Base-by-base conservation (phyloP, 2,329 filamentous ascomycete species). In the Byssochlamys sp. region DNA sequence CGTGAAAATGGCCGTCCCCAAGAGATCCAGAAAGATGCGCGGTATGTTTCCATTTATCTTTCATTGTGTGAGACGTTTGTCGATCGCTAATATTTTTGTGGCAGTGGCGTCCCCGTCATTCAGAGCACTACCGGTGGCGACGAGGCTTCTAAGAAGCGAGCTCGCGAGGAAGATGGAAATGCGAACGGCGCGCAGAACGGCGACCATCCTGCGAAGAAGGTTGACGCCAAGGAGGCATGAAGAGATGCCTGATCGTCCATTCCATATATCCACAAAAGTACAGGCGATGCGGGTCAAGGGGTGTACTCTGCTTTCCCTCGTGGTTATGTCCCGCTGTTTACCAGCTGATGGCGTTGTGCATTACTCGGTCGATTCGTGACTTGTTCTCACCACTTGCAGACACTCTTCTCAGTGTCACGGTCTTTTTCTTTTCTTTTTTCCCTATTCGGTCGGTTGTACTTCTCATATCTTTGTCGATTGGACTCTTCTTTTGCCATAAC, bases 161-260 rank as follows among this genome's bases (percentile, higher is more conserved):
- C 69, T 35, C 74, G 75, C 25, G 77, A 79, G 52, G 77, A 77
- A 28, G 67, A 58, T 27, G 69, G 71, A 49, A 54, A 58, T 33
- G 62, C 61, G 52, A 71, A 67, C 31, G 71, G 29, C 9, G 51
- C 59, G 26, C 25, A 27, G 35, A 45, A 26, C 45, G 49, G 68
- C 14, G 72, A 74, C 35, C 72, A 69, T 58, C 72, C 75, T 24
- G 65, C 73, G 26, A 80, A 81, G 71, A 81, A 80, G 67, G 71
- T 77, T 45, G 78, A 80, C 64, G 63, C 67, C 55, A 77, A 77
- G 68, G 71, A 75, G 62, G 62, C 56, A 33, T 74, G 69, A 68
- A 52, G 45, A 35, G 39, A 7, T 12, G 14, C 12, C 53, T 24
- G 19, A 48, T 52, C 27, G 24, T 50, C 49, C 10, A 28, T 39